Conservation (phyloP, 148 eudicot species). For the Chenopodium formosanum region DNA sequence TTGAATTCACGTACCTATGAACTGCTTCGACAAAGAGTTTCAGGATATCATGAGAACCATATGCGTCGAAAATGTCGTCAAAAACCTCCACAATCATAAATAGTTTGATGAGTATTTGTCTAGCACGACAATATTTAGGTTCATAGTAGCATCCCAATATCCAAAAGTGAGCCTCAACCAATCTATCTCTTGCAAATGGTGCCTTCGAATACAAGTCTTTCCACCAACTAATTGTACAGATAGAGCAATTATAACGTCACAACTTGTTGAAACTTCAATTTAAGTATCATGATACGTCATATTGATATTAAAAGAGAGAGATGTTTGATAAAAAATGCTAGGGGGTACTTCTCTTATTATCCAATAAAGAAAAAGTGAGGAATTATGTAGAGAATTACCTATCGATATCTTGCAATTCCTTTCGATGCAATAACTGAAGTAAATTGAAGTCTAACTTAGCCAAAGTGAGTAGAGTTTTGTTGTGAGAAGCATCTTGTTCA, state of each 20-base stretch:
- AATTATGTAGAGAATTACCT: constrained; percentile 20
- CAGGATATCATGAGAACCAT: constrained; percentile 43
- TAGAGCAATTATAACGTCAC: no score
- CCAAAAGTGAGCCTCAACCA: constrained; percentile 42
- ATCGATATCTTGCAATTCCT: constrained; percentile 35
- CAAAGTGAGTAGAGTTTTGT: constrained; percentile 29
- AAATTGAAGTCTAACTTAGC: constrained; percentile 55
- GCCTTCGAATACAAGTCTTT: constrained; percentile 24
- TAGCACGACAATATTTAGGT: constrained; percentile 30
- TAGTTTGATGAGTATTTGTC: constrained; percentile 27
- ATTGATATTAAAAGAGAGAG: no score
- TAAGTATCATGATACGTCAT: no score
- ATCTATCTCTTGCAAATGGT: constrained; percentile 40
- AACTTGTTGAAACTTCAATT: no score
- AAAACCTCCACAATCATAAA: constrained; percentile 4
- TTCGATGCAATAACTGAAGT: constrained; percentile 40
- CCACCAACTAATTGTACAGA: constrained; percentile 43
- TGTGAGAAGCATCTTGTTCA: constrained; percentile 25
- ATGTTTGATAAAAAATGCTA: no score
- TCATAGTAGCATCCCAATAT: constrained; percentile 28
- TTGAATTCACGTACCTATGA: constrained; percentile 29
- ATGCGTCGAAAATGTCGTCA: constrained; percentile 47
- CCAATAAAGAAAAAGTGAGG: no score
- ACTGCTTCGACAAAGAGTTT: constrained; percentile 31
- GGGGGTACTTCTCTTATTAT: no score